Conservation (phyloP, 2,329 filamentous ascomycete genomes). For the Aspergillus versicolor region DNA sequence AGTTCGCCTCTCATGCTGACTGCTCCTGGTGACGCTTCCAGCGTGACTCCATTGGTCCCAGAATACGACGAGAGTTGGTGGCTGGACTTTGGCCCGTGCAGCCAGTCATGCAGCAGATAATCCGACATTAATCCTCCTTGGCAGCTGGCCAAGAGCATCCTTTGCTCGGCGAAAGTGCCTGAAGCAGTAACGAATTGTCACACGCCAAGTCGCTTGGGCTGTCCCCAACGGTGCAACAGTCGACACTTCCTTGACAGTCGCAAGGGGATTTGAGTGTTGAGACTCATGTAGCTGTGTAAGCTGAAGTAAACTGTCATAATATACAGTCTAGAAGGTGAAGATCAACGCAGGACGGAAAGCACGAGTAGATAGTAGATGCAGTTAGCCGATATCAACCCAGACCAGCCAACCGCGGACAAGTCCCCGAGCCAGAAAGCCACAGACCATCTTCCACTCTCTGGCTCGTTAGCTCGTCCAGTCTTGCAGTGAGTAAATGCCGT, state of each 20-base stretch:
- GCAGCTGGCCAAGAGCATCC: background rate
- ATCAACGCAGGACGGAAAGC: no score
- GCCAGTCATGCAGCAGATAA: background rate
- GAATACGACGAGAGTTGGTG: background rate
- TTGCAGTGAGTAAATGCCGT: background rate
- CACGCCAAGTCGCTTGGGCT: background rate
- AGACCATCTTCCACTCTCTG: no score
- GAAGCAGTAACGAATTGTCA: background rate
- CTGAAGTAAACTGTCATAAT: no score
- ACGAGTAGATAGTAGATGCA: no score
- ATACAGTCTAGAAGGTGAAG: no score
- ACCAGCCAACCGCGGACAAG: no score
- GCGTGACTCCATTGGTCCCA: background rate
- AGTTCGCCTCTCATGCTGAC: background rate
- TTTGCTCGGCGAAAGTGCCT: background rate
- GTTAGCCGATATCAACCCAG: no score
- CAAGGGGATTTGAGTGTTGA: no score
- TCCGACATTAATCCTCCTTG: background rate
- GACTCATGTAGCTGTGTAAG: no score
- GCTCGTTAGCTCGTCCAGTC: no score
- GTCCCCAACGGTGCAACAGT: background rate
- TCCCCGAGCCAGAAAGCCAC: no score
- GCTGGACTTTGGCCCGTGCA: background rate
- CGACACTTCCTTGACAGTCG: background rate
- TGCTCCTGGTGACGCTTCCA: background rate